A percentile compares a stretch with the other conserved stretches of the same genome.
Evolutionary conservation across 768 basidiomycete genomes (phyloP).

Genomic region (Tylopilus subfusipes): DNA sequence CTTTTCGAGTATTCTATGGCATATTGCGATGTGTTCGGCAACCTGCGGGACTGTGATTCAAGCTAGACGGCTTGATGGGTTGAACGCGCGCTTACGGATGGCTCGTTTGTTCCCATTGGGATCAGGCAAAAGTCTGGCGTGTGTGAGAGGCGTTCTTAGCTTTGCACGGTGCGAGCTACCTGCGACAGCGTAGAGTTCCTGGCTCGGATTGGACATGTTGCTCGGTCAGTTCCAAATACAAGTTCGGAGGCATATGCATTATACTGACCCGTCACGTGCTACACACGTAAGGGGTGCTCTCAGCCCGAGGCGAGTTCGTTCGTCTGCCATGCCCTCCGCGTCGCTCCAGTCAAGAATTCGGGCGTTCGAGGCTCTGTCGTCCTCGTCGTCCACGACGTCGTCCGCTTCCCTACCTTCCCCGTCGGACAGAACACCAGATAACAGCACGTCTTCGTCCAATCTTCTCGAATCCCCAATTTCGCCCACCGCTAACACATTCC

Average conservation of each 20-base stretch:
- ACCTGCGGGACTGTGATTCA: constrained; percentile 40
- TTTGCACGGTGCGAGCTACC: constrained; percentile 38
- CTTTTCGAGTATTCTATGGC: constrained; percentile 77
- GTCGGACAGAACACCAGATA: not conserved
- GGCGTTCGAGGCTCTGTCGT: constrained; percentile 58
- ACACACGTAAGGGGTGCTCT: not conserved
- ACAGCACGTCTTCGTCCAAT: constrained; percentile 14
- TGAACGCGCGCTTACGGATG: constrained; percentile 53
- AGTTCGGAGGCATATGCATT: no score
- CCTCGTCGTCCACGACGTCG: constrained; percentile 24
- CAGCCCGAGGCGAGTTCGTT: not conserved
- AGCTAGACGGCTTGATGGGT: constrained; percentile 3
- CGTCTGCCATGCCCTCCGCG: constrained; percentile 39
- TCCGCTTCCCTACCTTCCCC: constrained; percentile 9
- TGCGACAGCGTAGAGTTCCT: constrained; percentile 74
- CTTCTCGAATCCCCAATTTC: constrained; percentile 52
- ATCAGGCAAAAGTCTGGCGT: constrained; percentile 80
- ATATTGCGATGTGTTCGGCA: constrained; percentile 76
- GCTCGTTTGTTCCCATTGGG: constrained; percentile 73
- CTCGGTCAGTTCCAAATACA: no score
- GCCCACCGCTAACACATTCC: constrained; percentile 40
- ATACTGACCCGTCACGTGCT: not conserved
- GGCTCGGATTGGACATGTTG: constrained; percentile 13
- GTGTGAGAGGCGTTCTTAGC: not conserved
- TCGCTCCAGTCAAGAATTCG: constrained; percentile 56